A percentile compares a stretch with the other conserved stretches of the same genome.
These are phyloP conservation scores for Termitomyces sp. DNA, from an alignment of 768 basidiomycete genomes.

Conservation along the genomic window DNA sequence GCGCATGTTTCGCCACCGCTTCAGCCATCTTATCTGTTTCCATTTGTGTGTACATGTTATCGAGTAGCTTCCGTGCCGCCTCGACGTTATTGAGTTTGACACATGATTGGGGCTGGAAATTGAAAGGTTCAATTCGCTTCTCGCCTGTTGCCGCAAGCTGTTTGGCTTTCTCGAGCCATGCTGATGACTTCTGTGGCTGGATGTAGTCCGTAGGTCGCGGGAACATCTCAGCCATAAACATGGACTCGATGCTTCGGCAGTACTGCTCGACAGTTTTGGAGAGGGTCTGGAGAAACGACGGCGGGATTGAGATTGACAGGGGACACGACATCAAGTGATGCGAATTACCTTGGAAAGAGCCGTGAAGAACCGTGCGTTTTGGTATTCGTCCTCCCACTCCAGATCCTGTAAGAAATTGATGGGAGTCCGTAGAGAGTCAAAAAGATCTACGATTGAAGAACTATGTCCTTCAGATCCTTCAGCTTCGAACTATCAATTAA, in stretches of 20 bases:
- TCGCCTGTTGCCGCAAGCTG: constrained; percentile 75
- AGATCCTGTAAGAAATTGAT: constrained; percentile 85
- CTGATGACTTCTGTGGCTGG: constrained; percentile 82
- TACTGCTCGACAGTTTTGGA: constrained; percentile 92
- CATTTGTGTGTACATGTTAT: constrained; percentile 92
- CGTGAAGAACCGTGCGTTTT: constrained; percentile 88
- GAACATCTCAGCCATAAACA: constrained; percentile 96
- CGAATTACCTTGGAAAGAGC: constrained; percentile 74
- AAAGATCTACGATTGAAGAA: constrained; percentile 96
- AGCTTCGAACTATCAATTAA: constrained; percentile 59
- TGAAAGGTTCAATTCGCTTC: constrained; percentile 93
- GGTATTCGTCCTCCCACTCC: constrained; percentile 89
- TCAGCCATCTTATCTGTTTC: constrained; percentile 84
- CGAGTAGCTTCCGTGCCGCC: constrained; percentile 83
- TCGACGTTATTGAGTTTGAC: constrained; percentile 98
- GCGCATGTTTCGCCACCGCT: constrained; percentile 49
- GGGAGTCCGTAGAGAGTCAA: constrained; percentile 90
- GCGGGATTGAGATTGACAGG: not conserved
- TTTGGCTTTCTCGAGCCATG: constrained; percentile 85
- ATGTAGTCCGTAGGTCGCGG: constrained; percentile 76
- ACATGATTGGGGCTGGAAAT: constrained; percentile 90
- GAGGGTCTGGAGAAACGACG: constrained; percentile 59
- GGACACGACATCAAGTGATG: not conserved
- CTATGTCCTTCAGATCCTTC: constrained; percentile 81
- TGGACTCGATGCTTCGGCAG: constrained; percentile 78